phyloP scores from a whole-genome alignment of 306 rosid species.

The Vigna trinervia region DNA sequence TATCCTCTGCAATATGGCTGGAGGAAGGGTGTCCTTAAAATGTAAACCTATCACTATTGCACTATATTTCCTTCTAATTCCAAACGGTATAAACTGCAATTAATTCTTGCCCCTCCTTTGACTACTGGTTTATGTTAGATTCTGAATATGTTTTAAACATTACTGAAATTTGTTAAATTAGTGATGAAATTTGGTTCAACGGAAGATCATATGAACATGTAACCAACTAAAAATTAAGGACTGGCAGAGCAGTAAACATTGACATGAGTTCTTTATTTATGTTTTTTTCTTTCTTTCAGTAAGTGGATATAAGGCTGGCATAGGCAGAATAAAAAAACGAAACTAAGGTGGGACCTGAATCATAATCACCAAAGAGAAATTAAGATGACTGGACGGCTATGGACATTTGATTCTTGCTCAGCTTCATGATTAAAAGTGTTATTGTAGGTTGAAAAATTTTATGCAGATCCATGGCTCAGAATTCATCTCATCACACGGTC shows the following conservation, averaged over 20 bases:
- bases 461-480: conserved; percentile 46
- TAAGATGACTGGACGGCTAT: conserved; percentile 53
- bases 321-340: conserved; percentile 42
- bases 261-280: neutral
- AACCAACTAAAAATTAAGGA: neutral
- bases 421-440: conserved; percentile 50
- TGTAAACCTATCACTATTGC: neutral
- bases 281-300: neutral
- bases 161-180: conserved; percentile 1
- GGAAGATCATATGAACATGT: conserved; percentile 1
- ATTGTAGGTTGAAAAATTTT: conserved; percentile 43
- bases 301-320: conserved; percentile 62
- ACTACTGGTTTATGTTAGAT: neutral
- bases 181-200: neutral
- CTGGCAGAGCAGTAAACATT: neutral
- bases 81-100: conserved; percentile 13
- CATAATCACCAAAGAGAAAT: conserved; percentile 71
- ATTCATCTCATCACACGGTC: conserved; percentile 42
- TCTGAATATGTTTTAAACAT: neutral
- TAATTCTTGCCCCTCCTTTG: neutral
- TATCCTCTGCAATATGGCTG: neutral
- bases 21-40: conserved; percentile 24
- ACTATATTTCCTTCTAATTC: conserved; percentile 11
- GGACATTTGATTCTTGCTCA: conserved; percentile 54
- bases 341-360: conserved; percentile 57